Evolutionary conservation across 1,284 basidiomycete species (phyloP).

Genomic region (Athelia sp.): DNA sequence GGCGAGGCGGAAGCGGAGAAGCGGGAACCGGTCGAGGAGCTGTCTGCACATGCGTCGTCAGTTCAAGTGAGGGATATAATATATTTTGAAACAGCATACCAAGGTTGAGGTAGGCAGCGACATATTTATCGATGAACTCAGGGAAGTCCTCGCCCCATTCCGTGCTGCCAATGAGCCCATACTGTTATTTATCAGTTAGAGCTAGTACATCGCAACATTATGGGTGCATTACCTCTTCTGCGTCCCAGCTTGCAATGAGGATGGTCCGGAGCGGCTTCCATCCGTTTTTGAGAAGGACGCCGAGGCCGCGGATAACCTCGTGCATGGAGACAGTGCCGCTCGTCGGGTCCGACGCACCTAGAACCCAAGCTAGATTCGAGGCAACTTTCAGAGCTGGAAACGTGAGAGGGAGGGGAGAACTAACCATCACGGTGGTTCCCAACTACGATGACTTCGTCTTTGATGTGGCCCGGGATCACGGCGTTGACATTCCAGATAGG

Average conservation of each 20-base stretch:
- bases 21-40: constrained; percentile 45
- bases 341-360: constrained; percentile 73
- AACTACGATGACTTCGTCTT: constrained; percentile 70
- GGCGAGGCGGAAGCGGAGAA: constrained; percentile 60
- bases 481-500: constrained; percentile 72
- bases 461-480: constrained; percentile 70
- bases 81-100: constrained; percentile 45
- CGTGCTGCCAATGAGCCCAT: constrained; percentile 75
- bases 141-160: constrained; percentile 82
- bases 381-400: constrained; percentile 7
- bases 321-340: constrained; percentile 75
- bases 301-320: constrained; percentile 72
- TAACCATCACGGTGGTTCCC: constrained; percentile 74
- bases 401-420: constrained; percentile 10
- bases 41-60: background rate
- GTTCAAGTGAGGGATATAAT: no score
- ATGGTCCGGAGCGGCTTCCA: constrained; percentile 83
- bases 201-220: background rate
- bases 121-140: constrained; percentile 64
- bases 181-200: constrained; percentile 30
- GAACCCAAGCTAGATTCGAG: constrained; percentile 22
- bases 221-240: constrained; percentile 54
- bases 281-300: constrained; percentile 55
- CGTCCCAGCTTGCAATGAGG: constrained; percentile 75
- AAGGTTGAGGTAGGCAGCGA: constrained; percentile 87